A percentile compares a stretch with the other conserved stretches of the same genome.
Evolutionary conservation across 192 early-diverging fungal species (phyloP).

Genomic region (Linnemannia exigua): DNA sequence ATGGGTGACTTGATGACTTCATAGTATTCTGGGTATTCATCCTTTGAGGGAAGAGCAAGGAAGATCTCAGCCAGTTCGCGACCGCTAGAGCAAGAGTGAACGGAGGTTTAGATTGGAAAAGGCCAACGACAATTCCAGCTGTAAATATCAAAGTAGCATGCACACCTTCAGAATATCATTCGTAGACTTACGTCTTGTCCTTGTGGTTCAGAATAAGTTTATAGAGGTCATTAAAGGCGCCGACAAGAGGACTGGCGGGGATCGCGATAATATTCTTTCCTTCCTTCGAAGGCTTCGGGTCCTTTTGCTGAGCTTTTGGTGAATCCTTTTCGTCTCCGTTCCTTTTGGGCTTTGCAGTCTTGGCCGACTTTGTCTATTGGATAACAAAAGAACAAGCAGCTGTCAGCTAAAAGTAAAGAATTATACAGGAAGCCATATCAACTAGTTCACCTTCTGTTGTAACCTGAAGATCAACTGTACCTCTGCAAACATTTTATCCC

Average conservation of each 20-base stretch:
- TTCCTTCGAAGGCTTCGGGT: conserved; percentile 25
- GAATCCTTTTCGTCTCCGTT: conserved; percentile 19
- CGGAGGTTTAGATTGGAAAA: background rate
- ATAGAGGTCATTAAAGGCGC: conserved; percentile 58
- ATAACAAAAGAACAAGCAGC: background rate
- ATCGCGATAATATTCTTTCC: conserved; percentile 31
- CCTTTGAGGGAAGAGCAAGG: conserved; percentile 78
- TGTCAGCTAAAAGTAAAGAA: background rate
- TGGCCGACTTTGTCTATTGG: conserved; percentile 16
- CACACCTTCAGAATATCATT: background rate
- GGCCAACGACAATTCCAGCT: background rate
- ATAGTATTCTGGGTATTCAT: conserved; percentile 94
- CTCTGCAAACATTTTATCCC: conserved; percentile 63
- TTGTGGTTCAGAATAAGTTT: conserved; percentile 59
- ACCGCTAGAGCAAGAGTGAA: conserved; percentile 50
- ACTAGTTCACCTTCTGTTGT: background rate
- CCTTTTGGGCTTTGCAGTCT: conserved; percentile 29
- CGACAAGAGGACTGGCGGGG: conserved; percentile 26
- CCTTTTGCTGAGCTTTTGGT: conserved; percentile 19
- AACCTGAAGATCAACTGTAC: conserved; percentile 24
- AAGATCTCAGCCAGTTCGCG: conserved; percentile 84
- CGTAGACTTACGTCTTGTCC: conserved; percentile 60
- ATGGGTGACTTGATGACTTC: conserved; percentile 86
- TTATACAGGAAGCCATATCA: background rate
- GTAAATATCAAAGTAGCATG: background rate